These are phyloP conservation scores for Neoboletus subvelutipes DNA, from an alignment of 768 basidiomycete genomes.

Conservation along the genomic window DNA sequence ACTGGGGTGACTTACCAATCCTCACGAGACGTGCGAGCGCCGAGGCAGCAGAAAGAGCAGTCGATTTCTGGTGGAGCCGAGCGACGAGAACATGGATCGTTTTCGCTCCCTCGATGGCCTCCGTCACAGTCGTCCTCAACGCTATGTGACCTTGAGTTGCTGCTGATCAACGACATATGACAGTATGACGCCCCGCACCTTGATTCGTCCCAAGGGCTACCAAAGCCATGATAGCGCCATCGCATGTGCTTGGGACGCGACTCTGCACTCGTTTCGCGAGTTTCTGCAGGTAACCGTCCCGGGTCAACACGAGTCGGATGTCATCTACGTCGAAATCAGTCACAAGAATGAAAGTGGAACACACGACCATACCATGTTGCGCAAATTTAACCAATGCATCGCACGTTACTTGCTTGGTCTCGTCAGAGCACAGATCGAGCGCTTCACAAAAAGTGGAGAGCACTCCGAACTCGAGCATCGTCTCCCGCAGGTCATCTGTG, in stretches of 20 bases:
- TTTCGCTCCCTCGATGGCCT: conserved; percentile 14
- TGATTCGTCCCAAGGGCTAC: conserved; percentile 13
- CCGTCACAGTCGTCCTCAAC: conserved; percentile 4
- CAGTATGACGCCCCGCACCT: not conserved
- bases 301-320: not conserved
- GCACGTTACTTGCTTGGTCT: conserved; percentile 16
- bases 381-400: conserved; percentile 17
- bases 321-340: conserved; percentile 10
- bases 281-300: conserved; percentile 6
- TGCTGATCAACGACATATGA: not conserved
- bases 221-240: conserved; percentile 20
- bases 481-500: conserved; percentile 19
- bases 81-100: conserved; percentile 19
- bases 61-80: conserved; percentile 15
- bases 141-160: not conserved
- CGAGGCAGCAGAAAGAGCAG: conserved; percentile 21
- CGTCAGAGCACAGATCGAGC: conserved; percentile 21
- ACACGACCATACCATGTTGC: conserved; percentile 14
- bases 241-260: conserved; percentile 5
- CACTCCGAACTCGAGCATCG: conserved; percentile 17
- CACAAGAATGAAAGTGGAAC: not conserved
- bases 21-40: conserved; percentile 16
- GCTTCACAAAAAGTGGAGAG: conserved; percentile 20
- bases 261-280: conserved; percentile 19
- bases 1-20: conserved; percentile 19